Conservation (phyloP, 768 basidiomycete species). For the Macrolepiota albuminosa region DNA sequence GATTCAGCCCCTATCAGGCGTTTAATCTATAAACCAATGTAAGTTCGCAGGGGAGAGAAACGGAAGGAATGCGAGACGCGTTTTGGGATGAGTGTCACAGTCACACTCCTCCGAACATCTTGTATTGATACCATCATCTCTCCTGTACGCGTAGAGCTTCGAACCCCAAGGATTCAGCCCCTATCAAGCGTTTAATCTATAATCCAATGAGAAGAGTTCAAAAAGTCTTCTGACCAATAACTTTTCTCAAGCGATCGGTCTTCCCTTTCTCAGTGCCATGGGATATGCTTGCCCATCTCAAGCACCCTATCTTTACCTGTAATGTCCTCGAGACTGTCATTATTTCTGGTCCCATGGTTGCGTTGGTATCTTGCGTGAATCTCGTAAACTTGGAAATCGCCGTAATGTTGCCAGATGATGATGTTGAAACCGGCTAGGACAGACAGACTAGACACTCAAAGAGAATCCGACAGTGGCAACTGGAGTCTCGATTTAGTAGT, state of each 20-base stretch:
- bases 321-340: background rate
- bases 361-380: conserved; percentile 1
- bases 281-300: conserved; percentile 4
- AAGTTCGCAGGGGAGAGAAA: no score
- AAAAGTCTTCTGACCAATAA: background rate
- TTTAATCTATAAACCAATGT: background rate
- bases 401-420: background rate
- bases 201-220: background rate
- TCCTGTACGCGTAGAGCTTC: no score
- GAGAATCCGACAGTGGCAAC: no score
- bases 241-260: background rate
- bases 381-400: conserved; percentile 5
- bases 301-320: background rate
- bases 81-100: no score
- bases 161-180: background rate
- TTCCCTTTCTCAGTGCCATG: background rate
- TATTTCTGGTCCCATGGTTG: background rate
- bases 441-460: no score
- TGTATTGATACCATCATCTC: no score
- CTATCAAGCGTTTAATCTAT: background rate
- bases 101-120: no score
- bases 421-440: no score
- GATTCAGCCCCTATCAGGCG: background rate
- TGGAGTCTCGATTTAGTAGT: no score
- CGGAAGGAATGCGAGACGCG: background rate